These are phyloP conservation scores for Tricholoma furcatifolium DNA, from an alignment of 768 basidiomycete species.

Conservation along the genomic window DNA sequence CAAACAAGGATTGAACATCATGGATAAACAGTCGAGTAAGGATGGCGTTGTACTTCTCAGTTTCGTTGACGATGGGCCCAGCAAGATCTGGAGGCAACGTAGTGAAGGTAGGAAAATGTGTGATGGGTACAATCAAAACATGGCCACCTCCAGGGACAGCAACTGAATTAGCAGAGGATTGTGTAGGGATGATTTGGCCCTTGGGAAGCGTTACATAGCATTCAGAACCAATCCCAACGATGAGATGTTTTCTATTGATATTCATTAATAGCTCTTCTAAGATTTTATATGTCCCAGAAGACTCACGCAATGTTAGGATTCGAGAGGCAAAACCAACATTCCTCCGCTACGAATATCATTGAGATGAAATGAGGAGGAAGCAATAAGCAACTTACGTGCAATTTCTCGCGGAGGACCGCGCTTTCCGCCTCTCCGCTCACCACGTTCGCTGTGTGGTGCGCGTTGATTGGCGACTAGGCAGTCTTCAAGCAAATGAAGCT, in stretches of 20 bases:
- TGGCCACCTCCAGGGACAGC: conserved; percentile 94
- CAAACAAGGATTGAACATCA: conserved; percentile 5
- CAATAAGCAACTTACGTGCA: conserved; percentile 54
- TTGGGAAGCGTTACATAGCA: conserved; percentile 97
- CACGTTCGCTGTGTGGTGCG: conserved; percentile 32
- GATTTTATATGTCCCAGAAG: neutral
- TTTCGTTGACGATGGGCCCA: conserved; percentile 75
- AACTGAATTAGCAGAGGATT: conserved; percentile 45
- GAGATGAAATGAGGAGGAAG: neutral
- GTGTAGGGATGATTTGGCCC: conserved; percentile 89
- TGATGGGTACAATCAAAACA: conserved; percentile 38
- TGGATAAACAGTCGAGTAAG: conserved; percentile 1
- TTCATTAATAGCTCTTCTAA: conserved; percentile 7
- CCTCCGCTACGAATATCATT: conserved; percentile 57
- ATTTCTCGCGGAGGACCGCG: conserved; percentile 75
- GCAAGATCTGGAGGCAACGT: conserved; percentile 80
- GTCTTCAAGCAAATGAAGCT: conserved; percentile 83
- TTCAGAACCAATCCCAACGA: conserved; percentile 90
- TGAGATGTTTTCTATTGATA: conserved; percentile 80
- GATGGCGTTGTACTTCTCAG: conserved; percentile 56
- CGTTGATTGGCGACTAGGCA: conserved; percentile 70
- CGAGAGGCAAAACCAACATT: conserved; percentile 98
- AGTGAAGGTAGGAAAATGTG: conserved; percentile 86
- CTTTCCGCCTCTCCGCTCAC: conserved; percentile 40
- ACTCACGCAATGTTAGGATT: conserved; percentile 88